These are phyloP conservation scores for Claviceps humidiphila DNA, from an alignment of 2,329 filamentous ascomycete species.

Conservation along the genomic window DNA sequence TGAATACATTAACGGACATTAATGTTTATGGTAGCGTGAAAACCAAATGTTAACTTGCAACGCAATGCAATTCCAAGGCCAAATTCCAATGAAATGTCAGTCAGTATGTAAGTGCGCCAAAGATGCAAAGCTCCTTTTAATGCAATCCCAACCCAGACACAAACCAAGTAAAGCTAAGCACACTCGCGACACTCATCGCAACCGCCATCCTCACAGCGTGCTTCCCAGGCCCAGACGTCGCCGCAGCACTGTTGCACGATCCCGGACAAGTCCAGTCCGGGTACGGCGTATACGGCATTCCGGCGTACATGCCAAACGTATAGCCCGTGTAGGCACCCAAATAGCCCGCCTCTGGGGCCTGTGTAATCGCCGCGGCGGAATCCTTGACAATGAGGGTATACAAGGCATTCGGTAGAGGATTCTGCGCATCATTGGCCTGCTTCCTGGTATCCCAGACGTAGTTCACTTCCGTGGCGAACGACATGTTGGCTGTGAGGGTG, in stretches of 20 bases:
- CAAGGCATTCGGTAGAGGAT: constrained; percentile 37
- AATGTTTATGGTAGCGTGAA: no score
- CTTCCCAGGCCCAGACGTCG: constrained; percentile 30
- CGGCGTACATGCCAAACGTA: constrained; percentile 44
- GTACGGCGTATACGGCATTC: constrained; percentile 36
- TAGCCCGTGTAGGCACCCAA: constrained; percentile 35
- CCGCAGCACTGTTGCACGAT: constrained; percentile 44
- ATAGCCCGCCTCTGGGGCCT: constrained; percentile 41
- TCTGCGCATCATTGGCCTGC: constrained; percentile 29
- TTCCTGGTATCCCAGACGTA: constrained; percentile 47
- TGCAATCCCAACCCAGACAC: constrained; percentile 36
- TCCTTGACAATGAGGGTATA: constrained; percentile 53
- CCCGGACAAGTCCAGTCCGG: constrained; percentile 41
- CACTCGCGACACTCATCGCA: constrained; percentile 41
- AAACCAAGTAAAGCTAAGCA: constrained; percentile 52
- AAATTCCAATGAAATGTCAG: no score
- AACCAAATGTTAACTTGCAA: no score
- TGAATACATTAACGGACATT: no score
- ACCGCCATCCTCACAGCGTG: constrained; percentile 37
- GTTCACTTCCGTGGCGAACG: constrained; percentile 34
- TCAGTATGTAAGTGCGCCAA: neutral
- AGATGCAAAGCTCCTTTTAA: constrained; percentile 6
- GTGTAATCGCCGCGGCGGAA: constrained; percentile 36
- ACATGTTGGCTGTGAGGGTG: constrained; percentile 52
- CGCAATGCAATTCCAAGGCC: no score